phyloP scores from a whole-genome alignment of 441 rosid species.

The Croton setiger region DNA sequence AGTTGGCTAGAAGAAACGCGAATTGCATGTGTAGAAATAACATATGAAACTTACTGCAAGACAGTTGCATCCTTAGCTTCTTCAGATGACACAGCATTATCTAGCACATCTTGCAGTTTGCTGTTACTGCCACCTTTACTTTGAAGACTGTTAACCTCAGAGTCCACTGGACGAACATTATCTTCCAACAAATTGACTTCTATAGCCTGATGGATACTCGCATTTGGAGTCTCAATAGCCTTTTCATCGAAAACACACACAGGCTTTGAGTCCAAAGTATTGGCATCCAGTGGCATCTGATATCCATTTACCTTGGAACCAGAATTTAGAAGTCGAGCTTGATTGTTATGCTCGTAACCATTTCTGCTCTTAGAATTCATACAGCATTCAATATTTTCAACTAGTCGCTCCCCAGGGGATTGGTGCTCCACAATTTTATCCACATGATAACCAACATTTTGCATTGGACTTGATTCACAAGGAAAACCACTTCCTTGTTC shows the following conservation, averaged over 20 bases:
- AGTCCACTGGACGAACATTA: constrained; percentile 24
- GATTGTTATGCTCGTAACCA: constrained; percentile 23
- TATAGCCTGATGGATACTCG: constrained; percentile 25
- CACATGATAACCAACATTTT: constrained; percentile 21
- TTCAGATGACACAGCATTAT: constrained; percentile 18
- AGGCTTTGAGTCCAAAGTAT: constrained; percentile 20
- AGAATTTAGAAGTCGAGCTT: constrained; percentile 27
- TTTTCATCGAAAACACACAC: constrained; percentile 23
- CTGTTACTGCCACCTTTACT: constrained; percentile 19
- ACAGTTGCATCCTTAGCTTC: constrained; percentile 29
- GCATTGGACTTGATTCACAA: constrained; percentile 18
- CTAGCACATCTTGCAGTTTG: constrained; percentile 24
- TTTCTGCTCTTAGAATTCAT: constrained; percentile 13
- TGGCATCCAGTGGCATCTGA: constrained; percentile 23
- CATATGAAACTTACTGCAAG: constrained; percentile 40
- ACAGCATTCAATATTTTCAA: constrained; percentile 23
- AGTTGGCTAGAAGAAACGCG: constrained; percentile 7
- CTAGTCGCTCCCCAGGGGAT: constrained; percentile 14
- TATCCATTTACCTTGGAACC: constrained; percentile 23
- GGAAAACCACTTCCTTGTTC: constrained; percentile 15
- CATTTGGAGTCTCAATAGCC: constrained; percentile 25
- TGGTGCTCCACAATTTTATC: constrained; percentile 20
- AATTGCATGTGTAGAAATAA: constrained; percentile 6
- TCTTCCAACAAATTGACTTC: constrained; percentile 14
- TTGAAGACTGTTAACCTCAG: constrained; percentile 25